Conservation (phyloP, 163 green algal genomes). For the Trebouxiophyceae sp. region DNA sequence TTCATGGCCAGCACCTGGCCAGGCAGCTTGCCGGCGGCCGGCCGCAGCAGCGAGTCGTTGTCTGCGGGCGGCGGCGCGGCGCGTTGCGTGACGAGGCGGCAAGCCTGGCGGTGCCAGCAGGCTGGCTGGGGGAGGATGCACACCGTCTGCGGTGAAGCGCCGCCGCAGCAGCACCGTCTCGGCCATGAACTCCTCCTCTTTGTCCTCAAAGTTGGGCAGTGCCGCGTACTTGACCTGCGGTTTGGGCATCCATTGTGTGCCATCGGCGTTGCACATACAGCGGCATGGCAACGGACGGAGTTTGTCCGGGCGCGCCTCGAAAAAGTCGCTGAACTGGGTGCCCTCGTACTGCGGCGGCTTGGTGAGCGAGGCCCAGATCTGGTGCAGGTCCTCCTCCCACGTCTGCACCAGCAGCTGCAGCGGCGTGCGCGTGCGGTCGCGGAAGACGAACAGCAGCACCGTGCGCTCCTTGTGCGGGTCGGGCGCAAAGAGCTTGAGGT, state of each 20-base stretch:
- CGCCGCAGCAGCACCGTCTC: constrained; percentile 65
- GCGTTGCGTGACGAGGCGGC: too few species aligned
- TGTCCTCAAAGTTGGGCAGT: constrained; percentile 92
- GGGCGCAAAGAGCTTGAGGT: constrained; percentile 92
- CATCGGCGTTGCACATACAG: neutral
- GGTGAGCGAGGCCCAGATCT: constrained; percentile 84
- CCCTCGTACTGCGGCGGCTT: constrained; percentile 78
- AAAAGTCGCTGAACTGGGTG: constrained; percentile 79
- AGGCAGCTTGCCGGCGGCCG: constrained; percentile 58
- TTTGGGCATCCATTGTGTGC: too few species aligned
- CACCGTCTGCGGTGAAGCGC: constrained; percentile 60
- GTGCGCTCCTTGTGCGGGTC: constrained; percentile 61
- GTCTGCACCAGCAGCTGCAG: constrained; percentile 69
- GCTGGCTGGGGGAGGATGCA: too few species aligned
- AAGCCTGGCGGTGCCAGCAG: neutral
- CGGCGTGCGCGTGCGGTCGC: constrained; percentile 91
- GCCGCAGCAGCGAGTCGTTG: constrained; percentile 34
- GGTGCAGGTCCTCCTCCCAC: constrained; percentile 72
- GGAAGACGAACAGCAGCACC: constrained; percentile 95
- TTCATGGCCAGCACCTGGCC: constrained; percentile 70
- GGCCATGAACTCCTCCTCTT: constrained; percentile 83
- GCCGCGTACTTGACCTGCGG: constrained; percentile 80
- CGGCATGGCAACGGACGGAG: neutral
- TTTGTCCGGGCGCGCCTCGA: constrained; percentile 61
- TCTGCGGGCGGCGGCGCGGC: too few species aligned